A percentile compares a stretch with the other conserved stretches of the same genome.
phyloP scores from a whole-genome alignment of 148 eudicot genomes.

The Cornus florida region DNA sequence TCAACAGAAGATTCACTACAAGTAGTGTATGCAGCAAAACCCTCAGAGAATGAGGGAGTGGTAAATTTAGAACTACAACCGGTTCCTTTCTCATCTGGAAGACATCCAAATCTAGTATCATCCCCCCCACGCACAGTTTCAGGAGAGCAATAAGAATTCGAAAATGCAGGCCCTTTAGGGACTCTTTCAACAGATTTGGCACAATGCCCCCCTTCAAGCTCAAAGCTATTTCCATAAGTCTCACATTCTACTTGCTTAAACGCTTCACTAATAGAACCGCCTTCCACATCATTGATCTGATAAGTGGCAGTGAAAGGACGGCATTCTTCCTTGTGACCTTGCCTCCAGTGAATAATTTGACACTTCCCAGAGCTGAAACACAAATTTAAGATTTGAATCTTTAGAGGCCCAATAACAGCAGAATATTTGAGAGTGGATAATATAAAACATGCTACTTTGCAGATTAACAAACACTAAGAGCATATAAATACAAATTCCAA shows the following conservation, averaged over 20 bases:
- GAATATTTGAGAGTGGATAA: neutral
- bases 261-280: conserved; percentile 23
- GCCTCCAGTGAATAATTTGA: conserved; percentile 90
- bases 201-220: conserved; percentile 25
- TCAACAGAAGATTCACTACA: conserved; percentile 18
- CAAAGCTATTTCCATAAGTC: conserved; percentile 18
- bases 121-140: conserved; percentile 21
- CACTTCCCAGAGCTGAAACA: conserved; percentile 88
- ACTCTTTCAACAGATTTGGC: conserved; percentile 21
- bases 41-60: conserved; percentile 16
- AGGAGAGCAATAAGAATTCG: conserved; percentile 14
- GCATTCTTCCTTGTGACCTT: conserved; percentile 84
- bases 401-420: neutral
- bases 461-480: neutral
- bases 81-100: conserved; percentile 18
- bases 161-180: conserved; percentile 18
- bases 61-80: conserved; percentile 17
- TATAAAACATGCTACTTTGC: neutral
- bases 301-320: conserved; percentile 32
- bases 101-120: conserved; percentile 19
- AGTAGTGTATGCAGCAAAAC: neutral
- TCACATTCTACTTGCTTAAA: conserved; percentile 27
- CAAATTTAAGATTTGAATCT: conserved; percentile 1
- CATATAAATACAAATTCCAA: neutral
- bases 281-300: conserved; percentile 31